Conservation (phyloP, 1,139 yeast species). For the Diutina scorzettiae region DNA sequence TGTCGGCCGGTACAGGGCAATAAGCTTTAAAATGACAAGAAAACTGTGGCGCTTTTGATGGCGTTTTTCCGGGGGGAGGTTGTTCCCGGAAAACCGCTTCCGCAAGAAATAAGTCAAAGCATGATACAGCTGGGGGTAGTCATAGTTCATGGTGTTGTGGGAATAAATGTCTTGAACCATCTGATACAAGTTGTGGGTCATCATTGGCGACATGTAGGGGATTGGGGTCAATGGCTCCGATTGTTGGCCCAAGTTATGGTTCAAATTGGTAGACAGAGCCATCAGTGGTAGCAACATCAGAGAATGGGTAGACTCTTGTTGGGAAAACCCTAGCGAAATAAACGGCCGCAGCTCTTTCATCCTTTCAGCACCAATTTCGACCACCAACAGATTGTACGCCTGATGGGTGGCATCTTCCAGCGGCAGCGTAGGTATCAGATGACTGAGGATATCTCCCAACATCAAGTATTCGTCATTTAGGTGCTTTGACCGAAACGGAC, state of each 20-base stretch:
- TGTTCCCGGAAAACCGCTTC: slow-evolving; percentile 34
- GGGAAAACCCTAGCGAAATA: slow-evolving; percentile 23
- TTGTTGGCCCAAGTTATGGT: slow-evolving; percentile 8
- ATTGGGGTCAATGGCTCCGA: slow-evolving; percentile 10
- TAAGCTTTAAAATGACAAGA: slow-evolving; percentile 47
- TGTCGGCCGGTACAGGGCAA: slow-evolving; percentile 62
- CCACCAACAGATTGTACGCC: background rate
- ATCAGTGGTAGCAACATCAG: slow-evolving; percentile 1
- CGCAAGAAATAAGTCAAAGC: slow-evolving; percentile 46
- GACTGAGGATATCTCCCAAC: slow-evolving; percentile 39
- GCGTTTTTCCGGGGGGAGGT: slow-evolving; percentile 18
- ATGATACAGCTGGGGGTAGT: slow-evolving; percentile 59
- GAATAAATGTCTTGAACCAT: slow-evolving; percentile 56
- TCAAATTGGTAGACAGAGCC: slow-evolving; percentile 8
- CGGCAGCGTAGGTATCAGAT: slow-evolving; percentile 40
- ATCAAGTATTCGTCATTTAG: slow-evolving; percentile 46
- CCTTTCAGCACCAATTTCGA: background rate
- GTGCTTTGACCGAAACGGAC: slow-evolving; percentile 25
- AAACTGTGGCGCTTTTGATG: slow-evolving; percentile 31
- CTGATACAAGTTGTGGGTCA: slow-evolving; percentile 48
- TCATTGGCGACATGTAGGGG: slow-evolving; percentile 42
- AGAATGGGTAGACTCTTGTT: background rate
- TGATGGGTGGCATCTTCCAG: slow-evolving; percentile 10
- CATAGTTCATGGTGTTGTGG: slow-evolving; percentile 42
- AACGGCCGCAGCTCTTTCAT: slow-evolving; percentile 22